Percentiles rank a stretch among this genome's conserved stretches.
Evolutionary conservation across 2,329 filamentous ascomycete genomes (phyloP).

Genomic region (Escovopsis sp.): DNA sequence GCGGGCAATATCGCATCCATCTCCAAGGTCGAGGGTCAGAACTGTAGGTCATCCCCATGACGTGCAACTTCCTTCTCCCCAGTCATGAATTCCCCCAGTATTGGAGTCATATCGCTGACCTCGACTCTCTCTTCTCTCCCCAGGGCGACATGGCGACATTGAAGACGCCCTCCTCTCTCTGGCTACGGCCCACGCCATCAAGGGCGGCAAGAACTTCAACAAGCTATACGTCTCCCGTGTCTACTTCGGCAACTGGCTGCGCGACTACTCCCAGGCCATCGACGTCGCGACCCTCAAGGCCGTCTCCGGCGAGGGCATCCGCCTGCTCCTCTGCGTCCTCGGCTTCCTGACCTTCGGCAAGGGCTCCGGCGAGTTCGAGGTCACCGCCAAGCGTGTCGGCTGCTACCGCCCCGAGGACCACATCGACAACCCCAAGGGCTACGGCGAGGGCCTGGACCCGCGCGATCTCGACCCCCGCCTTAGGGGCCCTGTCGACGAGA

Average conservation of each 20-base stretch:
- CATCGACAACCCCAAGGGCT: constrained; percentile 71
- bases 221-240: constrained; percentile 79
- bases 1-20: constrained; percentile 78
- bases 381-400: constrained; percentile 68
- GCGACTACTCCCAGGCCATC: constrained; percentile 74
- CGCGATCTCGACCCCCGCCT: constrained; percentile 68
- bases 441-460: constrained; percentile 79
- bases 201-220: constrained; percentile 62
- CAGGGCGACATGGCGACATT: constrained; percentile 79
- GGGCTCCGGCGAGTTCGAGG: constrained; percentile 72
- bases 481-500: constrained; percentile 68
- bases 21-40: constrained; percentile 68
- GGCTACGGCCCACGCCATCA: constrained; percentile 36
- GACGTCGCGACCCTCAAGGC: constrained; percentile 76
- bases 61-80: not conserved
- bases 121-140: not conserved
- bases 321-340: constrained; percentile 75
- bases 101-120: not conserved
- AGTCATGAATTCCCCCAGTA: not conserved
- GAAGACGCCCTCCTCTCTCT: constrained; percentile 77
- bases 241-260: constrained; percentile 91
- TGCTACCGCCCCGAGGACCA: constrained; percentile 67
- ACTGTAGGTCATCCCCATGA: constrained; percentile 39
- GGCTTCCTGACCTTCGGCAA: constrained; percentile 84
- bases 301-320: constrained; percentile 81